Percentiles rank a stretch among this genome's conserved stretches.
Evolutionary conservation across 345 rosid species (phyloP).

Genomic region (Clarkia xantiana): DNA sequence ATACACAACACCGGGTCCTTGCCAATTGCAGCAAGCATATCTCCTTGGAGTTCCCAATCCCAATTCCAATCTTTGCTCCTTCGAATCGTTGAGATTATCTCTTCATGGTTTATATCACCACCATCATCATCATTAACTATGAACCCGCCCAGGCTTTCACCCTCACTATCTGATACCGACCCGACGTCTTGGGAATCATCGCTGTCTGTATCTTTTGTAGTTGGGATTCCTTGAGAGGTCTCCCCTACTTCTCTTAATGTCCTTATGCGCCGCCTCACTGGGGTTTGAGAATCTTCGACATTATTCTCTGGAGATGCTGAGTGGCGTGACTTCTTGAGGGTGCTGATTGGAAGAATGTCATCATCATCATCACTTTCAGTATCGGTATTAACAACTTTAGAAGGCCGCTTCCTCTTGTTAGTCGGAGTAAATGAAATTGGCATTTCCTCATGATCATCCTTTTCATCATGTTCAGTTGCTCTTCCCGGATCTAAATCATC

Average conservation of each 20-base stretch:
- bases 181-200: conserved; percentile 18
- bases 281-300: conserved; percentile 5
- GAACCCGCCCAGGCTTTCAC: conserved; percentile 38
- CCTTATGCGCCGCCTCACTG: conserved; percentile 21
- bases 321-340: conserved; percentile 23
- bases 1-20: conserved; percentile 59
- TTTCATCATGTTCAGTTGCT: conserved; percentile 8
- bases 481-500: conserved; percentile 15
- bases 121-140: conserved; percentile 20
- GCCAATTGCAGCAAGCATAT: conserved; percentile 60
- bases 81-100: conserved; percentile 26
- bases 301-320: conserved; percentile 11
- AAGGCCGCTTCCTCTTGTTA: conserved; percentile 42
- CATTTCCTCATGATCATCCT: conserved; percentile 9
- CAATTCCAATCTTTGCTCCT: conserved; percentile 29
- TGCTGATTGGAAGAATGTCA: conserved; percentile 28
- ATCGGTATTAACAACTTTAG: conserved; percentile 39
- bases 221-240: conserved; percentile 18
- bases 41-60: conserved; percentile 48
- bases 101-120: conserved; percentile 15
- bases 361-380: conserved; percentile 41
- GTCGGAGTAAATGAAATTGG: conserved; percentile 8
- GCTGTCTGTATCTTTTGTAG: conserved; percentile 22
- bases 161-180: conserved; percentile 26
- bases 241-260: conserved; percentile 23